These are phyloP conservation scores for Cicer bijugum DNA, from an alignment of 306 rosid genomes.

Conservation along the genomic window DNA sequence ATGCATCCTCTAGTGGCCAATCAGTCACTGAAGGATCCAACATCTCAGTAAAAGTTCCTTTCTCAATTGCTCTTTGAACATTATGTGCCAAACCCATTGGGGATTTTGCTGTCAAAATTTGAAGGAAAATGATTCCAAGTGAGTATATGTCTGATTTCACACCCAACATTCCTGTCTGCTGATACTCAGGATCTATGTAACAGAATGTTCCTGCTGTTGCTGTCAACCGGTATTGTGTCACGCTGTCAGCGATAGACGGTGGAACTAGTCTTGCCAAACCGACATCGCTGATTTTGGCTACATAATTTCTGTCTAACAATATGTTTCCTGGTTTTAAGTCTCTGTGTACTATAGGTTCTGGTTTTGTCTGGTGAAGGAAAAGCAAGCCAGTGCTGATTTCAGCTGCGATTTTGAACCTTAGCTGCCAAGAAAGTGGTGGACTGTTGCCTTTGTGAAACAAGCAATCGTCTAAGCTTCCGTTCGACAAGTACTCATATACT, in stretches of 20 bases:
- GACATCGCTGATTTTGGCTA: conserved; percentile 86
- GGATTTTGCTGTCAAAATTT: conserved; percentile 74
- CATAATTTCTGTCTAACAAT: conserved; percentile 75
- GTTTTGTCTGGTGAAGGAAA: conserved; percentile 94
- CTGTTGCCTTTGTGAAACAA: conserved; percentile 63
- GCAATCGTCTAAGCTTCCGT: conserved; percentile 88
- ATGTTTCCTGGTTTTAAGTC: conserved; percentile 96
- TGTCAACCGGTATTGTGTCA: conserved; percentile 85
- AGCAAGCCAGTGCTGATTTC: conserved; percentile 85
- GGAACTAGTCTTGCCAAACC: conserved; percentile 95
- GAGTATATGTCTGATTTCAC: conserved; percentile 91
- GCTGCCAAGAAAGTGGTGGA: conserved; percentile 79
- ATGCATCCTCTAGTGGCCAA: conserved; percentile 79
- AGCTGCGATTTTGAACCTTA: conserved; percentile 79
- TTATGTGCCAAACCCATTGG: conserved; percentile 94
- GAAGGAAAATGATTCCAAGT: conserved; percentile 84
- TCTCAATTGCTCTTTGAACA: conserved; percentile 67
- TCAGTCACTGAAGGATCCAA: conserved; percentile 74
- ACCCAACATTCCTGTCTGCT: conserved; percentile 95
- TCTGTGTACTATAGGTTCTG: conserved; percentile 94
- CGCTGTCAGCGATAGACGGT: conserved; percentile 64
- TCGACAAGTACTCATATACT: conserved; percentile 88
- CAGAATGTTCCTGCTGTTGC: conserved; percentile 95
- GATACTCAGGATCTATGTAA: conserved; percentile 96
- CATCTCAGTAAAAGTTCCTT: conserved; percentile 61